Evolutionary conservation across 306 rosid species (phyloP).

Genomic region (Coriaria nepalensis): DNA sequence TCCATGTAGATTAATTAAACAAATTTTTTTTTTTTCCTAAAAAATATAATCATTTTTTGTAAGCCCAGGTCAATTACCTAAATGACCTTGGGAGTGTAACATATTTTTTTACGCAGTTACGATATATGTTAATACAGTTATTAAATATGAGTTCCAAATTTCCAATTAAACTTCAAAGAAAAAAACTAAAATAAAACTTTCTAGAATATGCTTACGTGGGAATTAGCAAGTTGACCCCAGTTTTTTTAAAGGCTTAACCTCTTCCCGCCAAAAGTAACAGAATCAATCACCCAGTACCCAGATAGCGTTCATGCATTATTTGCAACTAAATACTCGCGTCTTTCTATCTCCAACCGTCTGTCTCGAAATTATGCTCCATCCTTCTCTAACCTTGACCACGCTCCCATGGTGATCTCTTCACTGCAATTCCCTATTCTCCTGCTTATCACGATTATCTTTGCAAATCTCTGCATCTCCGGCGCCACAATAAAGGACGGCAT

Average conservation of each 20-base stretch:
- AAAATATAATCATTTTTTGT: too few species aligned
- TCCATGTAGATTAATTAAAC: not conserved
- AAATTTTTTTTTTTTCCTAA: too few species aligned
- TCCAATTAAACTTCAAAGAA: too few species aligned
- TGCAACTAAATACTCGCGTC: not conserved
- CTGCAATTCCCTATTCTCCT: conserved; percentile 9
- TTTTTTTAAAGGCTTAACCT: too few species aligned
- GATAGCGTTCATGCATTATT: not conserved
- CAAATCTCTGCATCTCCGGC: conserved; percentile 10
- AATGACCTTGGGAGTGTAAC: too few species aligned
- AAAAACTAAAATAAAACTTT: too few species aligned
- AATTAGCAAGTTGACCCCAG: too few species aligned
- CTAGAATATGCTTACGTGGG: too few species aligned
- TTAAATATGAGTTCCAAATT: too few species aligned
- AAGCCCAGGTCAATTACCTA: too few species aligned
- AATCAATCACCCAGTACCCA: not conserved
- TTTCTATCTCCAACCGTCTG: not conserved
- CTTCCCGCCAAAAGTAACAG: conserved; percentile 2
- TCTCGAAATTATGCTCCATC: not conserved
- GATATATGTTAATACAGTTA: too few species aligned
- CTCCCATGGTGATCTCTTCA: not conserved
- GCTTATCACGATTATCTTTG: conserved; percentile 9
- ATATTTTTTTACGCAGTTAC: too few species aligned
- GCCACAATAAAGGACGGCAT: conserved; percentile 22
- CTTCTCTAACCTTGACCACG: not conserved